Evolutionary conservation across 2,329 filamentous ascomycete genomes (phyloP), one percentile per base, ranked within the genome.

Genomic region (Botrytis fragariae): DNA sequence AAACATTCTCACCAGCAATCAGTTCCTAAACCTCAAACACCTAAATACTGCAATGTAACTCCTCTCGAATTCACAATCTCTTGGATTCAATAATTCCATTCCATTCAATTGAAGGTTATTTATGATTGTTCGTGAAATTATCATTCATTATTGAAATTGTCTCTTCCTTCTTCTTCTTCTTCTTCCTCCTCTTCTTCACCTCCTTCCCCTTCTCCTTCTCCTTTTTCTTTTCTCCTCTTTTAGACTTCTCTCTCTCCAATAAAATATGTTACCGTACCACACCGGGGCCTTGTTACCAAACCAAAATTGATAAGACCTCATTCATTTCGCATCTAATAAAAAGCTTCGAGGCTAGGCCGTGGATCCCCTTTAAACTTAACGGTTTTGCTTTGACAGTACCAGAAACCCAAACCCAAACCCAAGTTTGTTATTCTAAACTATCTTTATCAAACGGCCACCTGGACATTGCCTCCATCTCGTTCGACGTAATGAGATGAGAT

Each of bases 401-500:
- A 25, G 18, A 65, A 65, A 65, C 44, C 25, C 45, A 54, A 67
- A 6, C 22, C 32, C 35, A 45, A 67, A 35, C 48, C 35, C 25
- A 67, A 67, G 32, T 29, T 64, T 42, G 29, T 42, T 32, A 44
- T 64, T 64, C 39, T 25, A 20, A 14, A 44, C 61, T 63, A 42
- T 44, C 29, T 45, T 44, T 64, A 20, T 8, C 39, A 45, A 64
- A 64, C 61, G n/a, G 18, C n/a, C 61, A 64, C 45, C 64, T 68
- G 37, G 25, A 68, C 64, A 54, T 32, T n/a, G 4, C 45, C 45
- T 32, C 65, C 20, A 42, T 67, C 45, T 71, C 69, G 44, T 39
- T 72, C 69, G n/a, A 57, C 65, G 60, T 57, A 68, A 68, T 68
- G 35, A 60, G 57, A 61, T 60, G 42, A 68, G 54, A 44, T 42